Conservation (phyloP, 2,329 filamentous ascomycete species). For the Neofusicoccum kwambonambiense region DNA sequence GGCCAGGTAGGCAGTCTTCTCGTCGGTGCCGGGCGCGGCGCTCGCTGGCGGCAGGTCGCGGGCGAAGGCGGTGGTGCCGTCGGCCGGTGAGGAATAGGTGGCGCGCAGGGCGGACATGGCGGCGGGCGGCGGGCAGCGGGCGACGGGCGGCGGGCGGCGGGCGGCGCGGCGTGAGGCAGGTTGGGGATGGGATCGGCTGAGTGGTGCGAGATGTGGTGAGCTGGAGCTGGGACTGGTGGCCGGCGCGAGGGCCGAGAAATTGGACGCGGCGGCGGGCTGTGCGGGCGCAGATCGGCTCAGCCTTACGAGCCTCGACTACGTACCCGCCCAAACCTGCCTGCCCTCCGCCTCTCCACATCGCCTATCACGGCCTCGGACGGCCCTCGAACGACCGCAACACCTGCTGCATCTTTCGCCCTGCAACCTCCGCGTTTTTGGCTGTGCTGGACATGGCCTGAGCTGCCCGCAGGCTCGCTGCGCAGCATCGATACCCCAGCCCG, state of each 20-base stretch:
- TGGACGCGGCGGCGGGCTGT: background rate
- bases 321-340: background rate
- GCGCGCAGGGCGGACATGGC: conserved; percentile 44
- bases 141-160: background rate
- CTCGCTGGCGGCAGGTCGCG: conserved; percentile 26
- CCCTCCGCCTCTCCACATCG: background rate
- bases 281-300: conserved; percentile 12
- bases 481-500: conserved; percentile 5
- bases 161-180: conserved; percentile 12
- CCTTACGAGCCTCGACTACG: conserved; percentile 15
- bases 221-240: background rate
- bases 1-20: conserved; percentile 61
- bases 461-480: background rate
- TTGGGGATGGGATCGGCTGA: conserved; percentile 23
- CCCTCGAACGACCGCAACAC: background rate
- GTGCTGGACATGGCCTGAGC: conserved; percentile 17
- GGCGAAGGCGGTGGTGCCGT: conserved; percentile 31
- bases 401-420: background rate
- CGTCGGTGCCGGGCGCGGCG: conserved; percentile 34
- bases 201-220: conserved; percentile 28
- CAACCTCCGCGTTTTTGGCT: background rate
- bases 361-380: background rate
- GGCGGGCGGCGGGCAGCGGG: background rate
- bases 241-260: background rate
- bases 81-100: conserved; percentile 55